Percentiles rank a stretch among this genome's conserved stretches.
phyloP scores from a whole-genome alignment of 2,329 filamentous ascomycete genomes.

The Bertia moriformis region DNA sequence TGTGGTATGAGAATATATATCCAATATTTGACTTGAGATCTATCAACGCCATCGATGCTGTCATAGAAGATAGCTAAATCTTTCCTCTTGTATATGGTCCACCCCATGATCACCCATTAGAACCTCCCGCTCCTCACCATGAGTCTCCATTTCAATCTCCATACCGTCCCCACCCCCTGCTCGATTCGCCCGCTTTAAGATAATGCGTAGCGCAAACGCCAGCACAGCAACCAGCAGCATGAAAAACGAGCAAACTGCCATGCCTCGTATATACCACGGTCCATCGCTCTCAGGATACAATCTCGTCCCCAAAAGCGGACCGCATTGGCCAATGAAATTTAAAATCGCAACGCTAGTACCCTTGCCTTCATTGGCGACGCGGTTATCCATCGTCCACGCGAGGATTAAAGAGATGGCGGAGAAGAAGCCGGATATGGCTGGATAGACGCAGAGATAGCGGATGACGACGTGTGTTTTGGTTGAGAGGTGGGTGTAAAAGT shows the following conservation, averaged over 20 bases:
- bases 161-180: neutral
- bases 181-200: constrained; percentile 5
- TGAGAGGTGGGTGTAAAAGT: constrained; percentile 29
- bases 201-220: constrained; percentile 21
- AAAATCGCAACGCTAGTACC: constrained; percentile 50
- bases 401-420: constrained; percentile 52
- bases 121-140: constrained; percentile 3
- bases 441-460: constrained; percentile 46
- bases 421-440: constrained; percentile 49
- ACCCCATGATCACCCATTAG: neutral
- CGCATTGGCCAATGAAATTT: constrained; percentile 37
- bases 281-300: constrained; percentile 34
- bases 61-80: neutral
- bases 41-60: neutral
- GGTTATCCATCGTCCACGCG: constrained; percentile 59
- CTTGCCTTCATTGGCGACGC: constrained; percentile 40
- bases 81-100: neutral
- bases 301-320: constrained; percentile 29
- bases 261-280: constrained; percentile 30
- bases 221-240: constrained; percentile 30
- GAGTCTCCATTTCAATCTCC: neutral
- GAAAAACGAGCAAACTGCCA: constrained; percentile 30
- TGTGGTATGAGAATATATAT: too few relatives aligned
- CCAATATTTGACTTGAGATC: neutral
- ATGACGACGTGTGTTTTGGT: constrained; percentile 21